These are phyloP conservation scores for Candida boleticola DNA, from an alignment of 805 yeast species.

Conservation along the genomic window DNA sequence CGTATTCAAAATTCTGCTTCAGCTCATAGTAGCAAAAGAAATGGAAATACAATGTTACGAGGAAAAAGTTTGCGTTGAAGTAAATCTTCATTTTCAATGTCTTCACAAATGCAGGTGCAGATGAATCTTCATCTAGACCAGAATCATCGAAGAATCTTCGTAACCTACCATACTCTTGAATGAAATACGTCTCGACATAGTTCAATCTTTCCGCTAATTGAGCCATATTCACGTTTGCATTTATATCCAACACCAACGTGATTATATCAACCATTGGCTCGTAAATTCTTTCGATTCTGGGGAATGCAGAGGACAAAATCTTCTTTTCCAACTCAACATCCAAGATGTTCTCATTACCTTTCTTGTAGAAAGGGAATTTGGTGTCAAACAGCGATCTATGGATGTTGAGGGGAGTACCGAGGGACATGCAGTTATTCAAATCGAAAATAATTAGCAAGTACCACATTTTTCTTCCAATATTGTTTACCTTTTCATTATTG, in stretches of 20 bases:
- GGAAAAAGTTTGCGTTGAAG: constrained; percentile 17
- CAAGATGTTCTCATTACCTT: constrained; percentile 8
- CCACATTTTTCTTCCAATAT: constrained; percentile 62
- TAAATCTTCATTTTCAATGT: constrained; percentile 16
- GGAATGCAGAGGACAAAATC: constrained; percentile 7
- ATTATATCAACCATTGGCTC: constrained; percentile 13
- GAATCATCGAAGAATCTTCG: constrained; percentile 1
- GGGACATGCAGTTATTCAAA: constrained; percentile 37
- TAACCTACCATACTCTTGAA: constrained; percentile 6
- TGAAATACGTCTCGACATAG: constrained; percentile 11
- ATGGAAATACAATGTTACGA: constrained; percentile 21
- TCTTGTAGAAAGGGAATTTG: constrained; percentile 34
- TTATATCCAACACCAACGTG: constrained; percentile 14
- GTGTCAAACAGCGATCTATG: constrained; percentile 46
- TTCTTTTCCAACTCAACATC: constrained; percentile 8
- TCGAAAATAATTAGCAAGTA: constrained; percentile 46
- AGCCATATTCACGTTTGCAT: constrained; percentile 12
- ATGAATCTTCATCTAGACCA: neutral
- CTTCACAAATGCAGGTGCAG: neutral
- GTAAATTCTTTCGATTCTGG: constrained; percentile 10
- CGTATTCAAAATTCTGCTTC: constrained; percentile 16
- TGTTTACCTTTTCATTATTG: constrained; percentile 25
- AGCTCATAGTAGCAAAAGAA: constrained; percentile 26
- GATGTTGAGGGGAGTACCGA: constrained; percentile 44
- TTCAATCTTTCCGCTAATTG: constrained; percentile 14